A percentile compares a stretch with the other conserved stretches of the same genome.
Conservation (phyloP, 306 rosid genomes). For the Lithocarpus polystachyus region DNA sequence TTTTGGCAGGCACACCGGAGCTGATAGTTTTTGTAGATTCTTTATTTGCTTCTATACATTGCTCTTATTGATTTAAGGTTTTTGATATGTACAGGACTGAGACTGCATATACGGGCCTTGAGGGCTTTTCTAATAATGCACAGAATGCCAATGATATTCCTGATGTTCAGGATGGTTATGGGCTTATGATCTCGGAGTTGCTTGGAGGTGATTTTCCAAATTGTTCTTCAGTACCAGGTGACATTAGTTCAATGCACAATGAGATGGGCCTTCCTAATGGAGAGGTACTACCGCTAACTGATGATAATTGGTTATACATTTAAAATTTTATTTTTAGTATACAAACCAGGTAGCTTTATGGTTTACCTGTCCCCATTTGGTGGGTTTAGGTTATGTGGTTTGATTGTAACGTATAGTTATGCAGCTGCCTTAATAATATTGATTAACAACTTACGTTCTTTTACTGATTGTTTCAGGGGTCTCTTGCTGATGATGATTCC, state of each 20-base stretch:
- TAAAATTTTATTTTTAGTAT: neutral
- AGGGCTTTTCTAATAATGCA: conserved; percentile 59
- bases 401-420: neutral
- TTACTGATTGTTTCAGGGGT: conserved; percentile 59
- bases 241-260: conserved; percentile 63
- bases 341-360: conserved; percentile 17
- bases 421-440: conserved; percentile 2
- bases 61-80: conserved; percentile 24
- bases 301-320: conserved; percentile 17
- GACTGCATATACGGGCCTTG: conserved; percentile 60
- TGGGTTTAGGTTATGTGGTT: neutral
- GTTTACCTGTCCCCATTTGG: conserved; percentile 1
- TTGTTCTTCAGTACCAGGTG: conserved; percentile 74
- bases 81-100: conserved; percentile 62
- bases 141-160: conserved; percentile 61
- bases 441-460: conserved; percentile 12
- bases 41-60: conserved; percentile 19
- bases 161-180: conserved; percentile 90
- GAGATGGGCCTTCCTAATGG: conserved; percentile 71
- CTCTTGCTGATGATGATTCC: conserved; percentile 88
- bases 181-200: conserved; percentile 88
- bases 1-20: conserved; percentile 5
- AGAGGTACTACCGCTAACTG: conserved; percentile 53
- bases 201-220: conserved; percentile 72
- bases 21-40: conserved; percentile 20